Conservation (phyloP, 1,284 basidiomycete species). For the Cutaneotrichosporon cutaneum region DNA sequence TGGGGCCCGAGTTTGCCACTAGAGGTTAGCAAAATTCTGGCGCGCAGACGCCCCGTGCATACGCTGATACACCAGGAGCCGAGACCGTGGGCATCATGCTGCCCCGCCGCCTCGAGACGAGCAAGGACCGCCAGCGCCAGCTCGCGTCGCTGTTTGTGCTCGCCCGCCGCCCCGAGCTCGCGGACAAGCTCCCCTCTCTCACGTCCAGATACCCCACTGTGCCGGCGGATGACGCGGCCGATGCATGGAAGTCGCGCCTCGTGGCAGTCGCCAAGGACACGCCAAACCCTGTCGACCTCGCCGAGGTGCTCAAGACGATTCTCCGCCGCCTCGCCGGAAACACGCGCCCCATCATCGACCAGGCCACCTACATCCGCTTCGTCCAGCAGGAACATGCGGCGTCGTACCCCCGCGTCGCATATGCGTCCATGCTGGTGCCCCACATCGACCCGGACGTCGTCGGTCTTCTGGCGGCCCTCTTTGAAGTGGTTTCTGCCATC, state of each 20-base stretch:
- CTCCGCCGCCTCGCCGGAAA: conserved; percentile 28
- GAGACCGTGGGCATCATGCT: conserved; percentile 39
- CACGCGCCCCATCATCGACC: conserved; percentile 18
- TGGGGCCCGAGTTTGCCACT: conserved; percentile 35
- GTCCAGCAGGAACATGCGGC: conserved; percentile 39
- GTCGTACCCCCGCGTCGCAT: conserved; percentile 40
- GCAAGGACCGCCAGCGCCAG: conserved; percentile 30
- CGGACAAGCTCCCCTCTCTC: conserved; percentile 33
- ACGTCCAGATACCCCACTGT: conserved; percentile 16
- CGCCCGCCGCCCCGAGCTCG: conserved; percentile 27
- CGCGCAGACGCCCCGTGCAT: neutral
- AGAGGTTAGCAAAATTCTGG: conserved; percentile 26
- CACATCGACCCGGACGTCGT: conserved; percentile 17
- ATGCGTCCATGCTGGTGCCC: conserved; percentile 31
- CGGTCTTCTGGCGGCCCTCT: conserved; percentile 34
- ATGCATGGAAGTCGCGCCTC: conserved; percentile 27
- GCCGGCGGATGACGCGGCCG: conserved; percentile 2
- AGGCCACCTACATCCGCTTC: conserved; percentile 33
- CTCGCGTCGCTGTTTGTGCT: conserved; percentile 34
- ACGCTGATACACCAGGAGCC: conserved; percentile 26
- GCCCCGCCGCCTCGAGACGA: conserved; percentile 23
- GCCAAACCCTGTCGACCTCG: conserved; percentile 29
- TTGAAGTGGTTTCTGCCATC: conserved; percentile 40
- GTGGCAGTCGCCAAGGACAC: conserved; percentile 23
- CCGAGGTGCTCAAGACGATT: conserved; percentile 36